Conservation (phyloP, 805 yeast species). For the Cephaloascus albidus region DNA sequence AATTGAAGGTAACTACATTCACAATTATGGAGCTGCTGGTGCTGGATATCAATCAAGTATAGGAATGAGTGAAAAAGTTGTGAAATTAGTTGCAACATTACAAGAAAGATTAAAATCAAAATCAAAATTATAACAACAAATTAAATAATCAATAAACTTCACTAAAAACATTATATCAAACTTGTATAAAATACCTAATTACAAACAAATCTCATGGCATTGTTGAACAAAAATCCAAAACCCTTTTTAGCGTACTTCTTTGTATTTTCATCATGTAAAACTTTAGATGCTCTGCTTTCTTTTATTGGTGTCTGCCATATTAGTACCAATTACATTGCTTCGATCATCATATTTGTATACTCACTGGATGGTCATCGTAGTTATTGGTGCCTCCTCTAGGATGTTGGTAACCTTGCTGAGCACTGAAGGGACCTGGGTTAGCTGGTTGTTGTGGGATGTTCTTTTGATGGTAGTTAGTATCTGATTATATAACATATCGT, state of each 20-base stretch:
- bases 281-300: conserved; percentile 11
- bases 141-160: too few relatives aligned
- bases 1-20: conserved; percentile 24
- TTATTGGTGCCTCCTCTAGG: conserved; percentile 10
- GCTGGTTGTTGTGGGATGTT: conserved; percentile 11
- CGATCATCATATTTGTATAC: conserved; percentile 7
- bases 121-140: conserved; percentile 10
- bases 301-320: conserved; percentile 1
- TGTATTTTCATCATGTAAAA: conserved; percentile 12
- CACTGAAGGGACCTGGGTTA: conserved; percentile 12
- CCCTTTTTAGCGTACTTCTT: conserved; percentile 15
- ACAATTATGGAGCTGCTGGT: conserved; percentile 67
- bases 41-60: conserved; percentile 70
- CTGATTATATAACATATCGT: not conserved
- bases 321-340: not conserved
- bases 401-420: conserved; percentile 15
- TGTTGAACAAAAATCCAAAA: conserved; percentile 1
- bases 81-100: conserved; percentile 19
- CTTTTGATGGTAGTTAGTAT: not conserved
- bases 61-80: conserved; percentile 47
- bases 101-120: conserved; percentile 13
- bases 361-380: conserved; percentile 11
- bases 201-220: not conserved
- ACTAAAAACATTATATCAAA: too few relatives aligned
- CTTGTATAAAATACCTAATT: too few relatives aligned